Conservation (phyloP, 2,329 filamentous ascomycete species). For the Rasamsonia emersonii region DNA sequence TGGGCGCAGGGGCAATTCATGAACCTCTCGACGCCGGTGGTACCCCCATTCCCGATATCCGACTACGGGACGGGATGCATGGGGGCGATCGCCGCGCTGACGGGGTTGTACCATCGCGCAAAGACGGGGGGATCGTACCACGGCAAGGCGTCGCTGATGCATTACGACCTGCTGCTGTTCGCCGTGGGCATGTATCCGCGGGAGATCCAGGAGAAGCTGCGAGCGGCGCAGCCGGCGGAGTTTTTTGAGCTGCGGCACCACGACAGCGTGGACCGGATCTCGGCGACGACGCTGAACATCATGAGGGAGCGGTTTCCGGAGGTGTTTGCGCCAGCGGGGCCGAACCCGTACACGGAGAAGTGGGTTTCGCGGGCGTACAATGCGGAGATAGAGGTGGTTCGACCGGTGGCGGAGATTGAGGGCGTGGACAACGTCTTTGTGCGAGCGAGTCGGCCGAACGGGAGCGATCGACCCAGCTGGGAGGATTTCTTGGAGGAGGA, state of each 20-base stretch:
- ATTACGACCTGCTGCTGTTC: conserved; percentile 61
- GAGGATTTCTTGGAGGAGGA: conserved; percentile 21
- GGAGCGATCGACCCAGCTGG: conserved; percentile 43
- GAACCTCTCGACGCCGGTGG: conserved; percentile 29
- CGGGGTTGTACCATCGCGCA: conserved; percentile 55
- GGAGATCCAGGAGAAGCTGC: conserved; percentile 45
- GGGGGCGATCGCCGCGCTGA: conserved; percentile 58
- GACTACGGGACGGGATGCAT: conserved; percentile 65
- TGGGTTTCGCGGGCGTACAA: conserved; percentile 40
- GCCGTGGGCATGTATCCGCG: conserved; percentile 50
- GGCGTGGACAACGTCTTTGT: conserved; percentile 42
- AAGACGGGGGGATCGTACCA: conserved; percentile 58
- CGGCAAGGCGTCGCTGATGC: conserved; percentile 55
- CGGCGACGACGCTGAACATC: conserved; percentile 48
- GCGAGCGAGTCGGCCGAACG: conserved; percentile 44
- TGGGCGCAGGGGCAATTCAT: conserved; percentile 37
- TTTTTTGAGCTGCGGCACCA: conserved; percentile 52
- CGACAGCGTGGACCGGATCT: conserved; percentile 59
- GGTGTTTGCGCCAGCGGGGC: conserved; percentile 34
- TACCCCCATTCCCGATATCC: conserved; percentile 45
- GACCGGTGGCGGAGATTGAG: conserved; percentile 38
- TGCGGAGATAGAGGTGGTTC: conserved; percentile 40
- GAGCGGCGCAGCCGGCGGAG: conserved; percentile 40
- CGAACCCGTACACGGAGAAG: conserved; percentile 39
- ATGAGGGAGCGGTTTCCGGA: conserved; percentile 47